Base-by-base conservation (phyloP, 2,329 filamentous ascomycete species). In the Aspergillus nomiae region DNA sequence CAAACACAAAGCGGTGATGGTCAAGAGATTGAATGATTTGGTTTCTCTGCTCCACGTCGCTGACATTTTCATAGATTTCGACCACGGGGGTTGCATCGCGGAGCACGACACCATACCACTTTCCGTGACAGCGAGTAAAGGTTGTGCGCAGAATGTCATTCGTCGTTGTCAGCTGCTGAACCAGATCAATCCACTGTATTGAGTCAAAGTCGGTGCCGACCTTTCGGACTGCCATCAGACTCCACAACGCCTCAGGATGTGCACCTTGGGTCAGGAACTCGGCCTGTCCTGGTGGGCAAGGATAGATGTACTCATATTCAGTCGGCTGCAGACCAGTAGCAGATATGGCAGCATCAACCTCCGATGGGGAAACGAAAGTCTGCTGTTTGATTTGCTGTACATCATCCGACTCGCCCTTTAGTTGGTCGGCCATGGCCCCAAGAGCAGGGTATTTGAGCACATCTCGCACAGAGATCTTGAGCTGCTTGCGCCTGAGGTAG, bases 251-350 rank as follows among this genome's bases (percentile, higher is more conserved):
- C n/a, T 58, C 56, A 6, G 56, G 41, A 36, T 48, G 56, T 2
- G 56, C 45, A 16, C 56, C 56, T 26, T 58, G 45, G 19, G 56
- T 58, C 19, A 58, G 56, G 41, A 58, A 58, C 30, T 58, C 56
- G 16, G 56, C 41, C 38, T 58, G 56, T 51, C 56, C 56, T 3
- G 56, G 45, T 3, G 41, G 41, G n/a, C 45, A 58, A 16, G 56
- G 28, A 30, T 58, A 58, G 56, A 51, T 50, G n/a, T 51, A 51
- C 10, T 58, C 56, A 26, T 58, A 58, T 12, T 58, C 26, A 30
- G 16, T 26, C 28, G 11, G 26, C 12, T 48, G 43, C 12, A 58
- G 45, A 11, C 41, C 19, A n/a, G 41, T 9, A 6, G 41, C 16
- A 43, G 41, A 19, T 19, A 43, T 43, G 9, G 41, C 7, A 43